Evolutionary conservation across 345 rosid genomes (phyloP).

Genomic region (Corchorus olitorius): DNA sequence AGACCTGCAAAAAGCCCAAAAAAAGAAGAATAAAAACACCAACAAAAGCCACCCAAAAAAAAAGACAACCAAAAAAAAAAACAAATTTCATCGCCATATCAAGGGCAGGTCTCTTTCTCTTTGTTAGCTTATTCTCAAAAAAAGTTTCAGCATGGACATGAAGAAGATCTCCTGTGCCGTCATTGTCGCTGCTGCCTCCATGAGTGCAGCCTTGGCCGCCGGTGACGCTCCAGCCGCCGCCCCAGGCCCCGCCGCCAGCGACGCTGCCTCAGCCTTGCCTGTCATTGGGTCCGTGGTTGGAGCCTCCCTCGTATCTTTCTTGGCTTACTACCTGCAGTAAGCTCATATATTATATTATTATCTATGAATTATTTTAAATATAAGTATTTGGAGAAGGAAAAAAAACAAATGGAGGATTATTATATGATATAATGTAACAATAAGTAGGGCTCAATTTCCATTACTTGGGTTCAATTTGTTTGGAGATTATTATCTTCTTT

Average conservation of each 20-base stretch:
- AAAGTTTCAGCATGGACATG: constrained; percentile 55
- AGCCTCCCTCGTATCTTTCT: constrained; percentile 61
- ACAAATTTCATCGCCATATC: neutral
- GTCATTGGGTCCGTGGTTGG: constrained; percentile 61
- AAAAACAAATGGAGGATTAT: neutral
- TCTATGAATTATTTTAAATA: neutral
- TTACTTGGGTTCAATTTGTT: neutral
- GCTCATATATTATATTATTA: neutral
- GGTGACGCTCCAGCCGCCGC: constrained; percentile 41
- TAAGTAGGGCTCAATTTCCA: neutral
- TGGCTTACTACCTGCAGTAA: constrained; percentile 61
- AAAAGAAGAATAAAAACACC: neutral
- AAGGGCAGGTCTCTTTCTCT: constrained; percentile 18
- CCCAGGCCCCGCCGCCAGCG: constrained; percentile 41
- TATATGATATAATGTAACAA: neutral
- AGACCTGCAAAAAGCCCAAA: constrained; percentile 30
- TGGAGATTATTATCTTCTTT: neutral
- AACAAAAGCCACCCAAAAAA: constrained; percentile 4
- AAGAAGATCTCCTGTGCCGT: constrained; percentile 66
- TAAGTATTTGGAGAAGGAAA: neutral
- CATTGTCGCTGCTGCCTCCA: constrained; percentile 54
- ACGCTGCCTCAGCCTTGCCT: constrained; percentile 49
- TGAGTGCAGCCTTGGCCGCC: constrained; percentile 56
- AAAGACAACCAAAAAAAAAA: neutral
- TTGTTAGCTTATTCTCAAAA: neutral